Percentiles rank a stretch among this genome's conserved stretches.
Conservation (phyloP, 2,329 filamentous ascomycete species). For the Nothopassalora personata region DNA sequence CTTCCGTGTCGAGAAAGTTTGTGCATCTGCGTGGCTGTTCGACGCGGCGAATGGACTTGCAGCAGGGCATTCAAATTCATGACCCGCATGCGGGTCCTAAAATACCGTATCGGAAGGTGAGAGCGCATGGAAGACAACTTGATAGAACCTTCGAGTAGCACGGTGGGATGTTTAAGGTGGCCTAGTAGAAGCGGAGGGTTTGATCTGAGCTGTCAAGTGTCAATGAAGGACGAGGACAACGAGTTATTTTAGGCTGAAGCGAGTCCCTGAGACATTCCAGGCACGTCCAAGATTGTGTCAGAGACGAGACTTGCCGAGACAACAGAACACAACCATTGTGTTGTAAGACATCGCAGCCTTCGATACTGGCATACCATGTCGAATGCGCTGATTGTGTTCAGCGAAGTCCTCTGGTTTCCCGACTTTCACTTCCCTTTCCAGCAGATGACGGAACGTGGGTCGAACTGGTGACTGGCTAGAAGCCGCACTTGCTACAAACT, state of each 20-base stretch:
- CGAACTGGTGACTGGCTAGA: not conserved
- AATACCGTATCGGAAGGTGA: constrained; percentile 43
- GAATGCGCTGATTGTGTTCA: not conserved
- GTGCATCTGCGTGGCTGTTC: constrained; percentile 58
- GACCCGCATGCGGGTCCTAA: constrained; percentile 53
- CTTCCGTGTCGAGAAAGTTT: constrained; percentile 51
- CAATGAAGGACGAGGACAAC: not conserved
- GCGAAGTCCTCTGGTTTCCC: not conserved
- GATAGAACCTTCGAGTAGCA: constrained; percentile 49
- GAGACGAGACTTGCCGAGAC: not conserved
- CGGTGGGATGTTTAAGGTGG: constrained; percentile 41
- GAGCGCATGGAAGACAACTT: constrained; percentile 46
- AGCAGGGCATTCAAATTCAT: constrained; percentile 53
- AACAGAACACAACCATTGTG: not conserved
- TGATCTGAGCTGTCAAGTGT: not conserved
- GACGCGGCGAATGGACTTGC: constrained; percentile 36
- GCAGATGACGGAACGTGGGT: not conserved
- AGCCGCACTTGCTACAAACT: not conserved
- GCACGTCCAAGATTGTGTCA: not conserved
- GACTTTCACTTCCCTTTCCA: not conserved
- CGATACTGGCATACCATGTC: not conserved
- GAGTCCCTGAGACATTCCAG: not conserved
- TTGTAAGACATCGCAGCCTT: not conserved
- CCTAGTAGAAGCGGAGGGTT: not conserved
- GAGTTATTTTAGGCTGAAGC: not conserved